Evolutionary conservation across 345 rosid species (phyloP).

Genomic region (Boechera divaricarpa): DNA sequence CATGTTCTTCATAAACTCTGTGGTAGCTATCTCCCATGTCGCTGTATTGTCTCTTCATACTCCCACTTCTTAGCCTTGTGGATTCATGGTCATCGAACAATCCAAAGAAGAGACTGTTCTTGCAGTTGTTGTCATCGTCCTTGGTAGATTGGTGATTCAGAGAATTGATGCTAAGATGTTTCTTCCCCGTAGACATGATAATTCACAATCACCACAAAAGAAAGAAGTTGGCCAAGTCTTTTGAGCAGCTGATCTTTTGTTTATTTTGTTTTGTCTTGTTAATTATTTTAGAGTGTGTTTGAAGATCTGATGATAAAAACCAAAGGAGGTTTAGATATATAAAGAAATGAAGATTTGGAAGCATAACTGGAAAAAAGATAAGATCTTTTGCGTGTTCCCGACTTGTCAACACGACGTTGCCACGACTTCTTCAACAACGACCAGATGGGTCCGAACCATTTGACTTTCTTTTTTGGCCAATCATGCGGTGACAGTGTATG

Average conservation of each 20-base stretch:
- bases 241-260: neutral
- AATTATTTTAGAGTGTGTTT: conserved; percentile 21
- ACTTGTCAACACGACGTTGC: conserved; percentile 47
- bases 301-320: neutral
- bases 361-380: conserved; percentile 22
- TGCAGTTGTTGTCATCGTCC: conserved; percentile 29
- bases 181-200: conserved; percentile 31
- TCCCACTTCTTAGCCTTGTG: conserved; percentile 37
- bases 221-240: conserved; percentile 15
- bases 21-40: conserved; percentile 43
- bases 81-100: conserved; percentile 44
- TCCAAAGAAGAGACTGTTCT: conserved; percentile 41
- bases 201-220: conserved; percentile 25
- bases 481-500: conserved; percentile 11
- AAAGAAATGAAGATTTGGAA: conserved; percentile 26
- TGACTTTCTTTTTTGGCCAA: conserved; percentile 26
- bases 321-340: neutral
- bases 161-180: conserved; percentile 37
- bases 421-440: conserved; percentile 40
- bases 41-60: conserved; percentile 48
- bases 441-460: conserved; percentile 30
- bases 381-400: conserved; percentile 28
- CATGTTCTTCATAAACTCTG: conserved; percentile 28
- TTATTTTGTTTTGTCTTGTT: neutral
- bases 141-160: neutral